These are phyloP conservation scores for Saccharomycopsis selenospora DNA, from an alignment of 805 yeast species.

Conservation along the genomic window DNA sequence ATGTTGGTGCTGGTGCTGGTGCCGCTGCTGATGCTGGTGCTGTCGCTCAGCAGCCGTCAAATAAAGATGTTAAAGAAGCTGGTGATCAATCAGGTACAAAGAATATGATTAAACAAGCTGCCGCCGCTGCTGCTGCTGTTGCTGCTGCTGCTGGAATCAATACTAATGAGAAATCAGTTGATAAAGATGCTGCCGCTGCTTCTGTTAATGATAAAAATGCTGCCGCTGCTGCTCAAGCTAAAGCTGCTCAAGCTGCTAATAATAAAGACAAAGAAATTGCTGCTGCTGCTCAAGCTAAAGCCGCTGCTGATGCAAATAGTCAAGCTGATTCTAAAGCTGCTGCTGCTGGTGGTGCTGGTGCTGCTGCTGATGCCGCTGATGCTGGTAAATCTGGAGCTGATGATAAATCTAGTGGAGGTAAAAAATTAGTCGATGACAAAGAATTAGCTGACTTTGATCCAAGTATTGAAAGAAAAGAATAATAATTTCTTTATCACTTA, in stretches of 20 bases:
- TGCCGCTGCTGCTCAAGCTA: not conserved
- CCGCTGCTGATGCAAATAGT: not conserved
- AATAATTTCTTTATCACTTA: too few species aligned
- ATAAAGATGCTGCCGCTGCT: not conserved
- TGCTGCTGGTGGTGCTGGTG: too few species aligned
- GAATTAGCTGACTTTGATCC: conserved; percentile 14
- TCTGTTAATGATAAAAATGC: conserved; percentile 1
- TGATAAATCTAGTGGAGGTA: not conserved
- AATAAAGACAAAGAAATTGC: not conserved
- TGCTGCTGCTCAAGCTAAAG: not conserved
- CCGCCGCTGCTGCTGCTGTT: not conserved
- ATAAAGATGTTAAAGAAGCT: not conserved
- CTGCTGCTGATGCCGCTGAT: not conserved
- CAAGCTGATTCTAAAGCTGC: not conserved
- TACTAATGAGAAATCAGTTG: not conserved
- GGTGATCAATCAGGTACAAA: not conserved
- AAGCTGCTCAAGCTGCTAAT: not conserved
- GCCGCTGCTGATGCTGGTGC: not conserved
- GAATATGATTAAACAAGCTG: not conserved
- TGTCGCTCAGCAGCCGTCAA: not conserved
- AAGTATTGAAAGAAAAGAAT: not conserved
- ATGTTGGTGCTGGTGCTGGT: not conserved
- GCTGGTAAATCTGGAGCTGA: not conserved
- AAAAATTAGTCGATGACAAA: not conserved
- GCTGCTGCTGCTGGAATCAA: conserved; percentile 4